Base-by-base conservation (phyloP, 2,329 filamentous ascomycete genomes). In the Cordyceps javanica region DNA sequence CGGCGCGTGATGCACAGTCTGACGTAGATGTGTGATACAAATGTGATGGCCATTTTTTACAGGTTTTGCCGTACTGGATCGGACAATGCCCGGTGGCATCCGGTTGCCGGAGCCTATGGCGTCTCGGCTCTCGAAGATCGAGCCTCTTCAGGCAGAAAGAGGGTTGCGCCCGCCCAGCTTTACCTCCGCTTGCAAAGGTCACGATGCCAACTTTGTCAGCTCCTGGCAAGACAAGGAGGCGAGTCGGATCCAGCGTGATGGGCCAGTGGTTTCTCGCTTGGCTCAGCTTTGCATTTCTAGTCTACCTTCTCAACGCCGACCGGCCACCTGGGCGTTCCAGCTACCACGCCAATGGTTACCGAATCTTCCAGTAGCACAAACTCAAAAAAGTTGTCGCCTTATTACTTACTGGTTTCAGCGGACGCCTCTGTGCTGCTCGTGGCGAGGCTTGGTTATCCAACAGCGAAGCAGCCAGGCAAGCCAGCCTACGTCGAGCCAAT, bases 301-400 rank as follows among this genome's bases (percentile, higher is more conserved):
- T n/a, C n/a, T n/a, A n/a, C n/a, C n/a, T n/a, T n/a, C n/a, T n/a
- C n/a, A n/a, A n/a, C n/a, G n/a, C n/a, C n/a, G n/a, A n/a, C n/a
- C n/a, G 7, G 38, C 13, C 8, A 26, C 13, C 42, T 41, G n/a
- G n/a, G 28, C 6, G 30, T 34, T 19, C 25, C 52, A 46, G 52
- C 30, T 38, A 11, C 23, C 19, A 55, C 52, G 16, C 41, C 39
- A 19, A 41, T 9, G 44, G n/a, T n/a, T 49, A 32, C 36, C 25
- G 16, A 32, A 23, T 30, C 30, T 32, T 48, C 34, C 34, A 34
- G 42, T 55, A 48, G 44, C n/a, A 23, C 26, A 56, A 56, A 56
- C 54, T 56, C 54, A 56, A 56, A 56, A 39, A 28, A 14, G 13
- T 34, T 39, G 44, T 44, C 34, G n/a, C 34, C 34, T 32, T 55